phyloP scores from a whole-genome alignment of 805 yeast genomes.

The Diddensiella transvaalensis region DNA sequence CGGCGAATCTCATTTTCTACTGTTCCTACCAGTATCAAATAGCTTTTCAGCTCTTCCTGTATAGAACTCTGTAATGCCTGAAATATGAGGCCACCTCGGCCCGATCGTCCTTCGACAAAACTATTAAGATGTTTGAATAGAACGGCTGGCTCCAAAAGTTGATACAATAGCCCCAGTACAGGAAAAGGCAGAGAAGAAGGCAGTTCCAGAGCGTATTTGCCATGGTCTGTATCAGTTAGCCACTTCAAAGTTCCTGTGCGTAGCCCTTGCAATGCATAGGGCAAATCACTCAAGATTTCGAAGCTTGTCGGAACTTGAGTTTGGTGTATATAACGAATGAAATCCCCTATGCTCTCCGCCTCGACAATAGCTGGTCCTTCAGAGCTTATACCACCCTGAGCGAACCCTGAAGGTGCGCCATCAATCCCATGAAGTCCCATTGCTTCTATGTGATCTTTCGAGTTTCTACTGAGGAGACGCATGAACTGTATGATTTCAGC shows the following conservation, averaged over 20 bases:
- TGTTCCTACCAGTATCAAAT: constrained; percentile 42
- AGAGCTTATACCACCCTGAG: neutral
- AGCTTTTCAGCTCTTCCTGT: constrained; percentile 40
- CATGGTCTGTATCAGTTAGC: constrained; percentile 9
- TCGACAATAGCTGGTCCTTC: neutral
- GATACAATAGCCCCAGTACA: constrained; percentile 50
- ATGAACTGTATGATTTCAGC: constrained; percentile 8
- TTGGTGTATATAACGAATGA: constrained; percentile 14
- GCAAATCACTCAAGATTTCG: constrained; percentile 26
- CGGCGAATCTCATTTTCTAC: constrained; percentile 39
- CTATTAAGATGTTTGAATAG: constrained; percentile 48
- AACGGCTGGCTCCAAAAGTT: constrained; percentile 68
- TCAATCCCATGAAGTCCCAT: neutral
- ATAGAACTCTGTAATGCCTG: constrained; percentile 57
- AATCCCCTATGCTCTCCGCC: constrained; percentile 7
- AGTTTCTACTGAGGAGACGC: neutral
- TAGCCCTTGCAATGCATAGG: constrained; percentile 34
- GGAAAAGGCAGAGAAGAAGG: constrained; percentile 46
- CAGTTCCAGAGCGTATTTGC: constrained; percentile 13
- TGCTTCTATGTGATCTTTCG: neutral
- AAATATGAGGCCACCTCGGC: constrained; percentile 44
- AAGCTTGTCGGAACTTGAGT: constrained; percentile 16
- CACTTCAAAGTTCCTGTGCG: constrained; percentile 20
- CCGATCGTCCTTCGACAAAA: constrained; percentile 28
- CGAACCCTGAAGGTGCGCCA: neutral